phyloP scores from a whole-genome alignment of 805 yeast genomes.

The Novakomyces olei region DNA sequence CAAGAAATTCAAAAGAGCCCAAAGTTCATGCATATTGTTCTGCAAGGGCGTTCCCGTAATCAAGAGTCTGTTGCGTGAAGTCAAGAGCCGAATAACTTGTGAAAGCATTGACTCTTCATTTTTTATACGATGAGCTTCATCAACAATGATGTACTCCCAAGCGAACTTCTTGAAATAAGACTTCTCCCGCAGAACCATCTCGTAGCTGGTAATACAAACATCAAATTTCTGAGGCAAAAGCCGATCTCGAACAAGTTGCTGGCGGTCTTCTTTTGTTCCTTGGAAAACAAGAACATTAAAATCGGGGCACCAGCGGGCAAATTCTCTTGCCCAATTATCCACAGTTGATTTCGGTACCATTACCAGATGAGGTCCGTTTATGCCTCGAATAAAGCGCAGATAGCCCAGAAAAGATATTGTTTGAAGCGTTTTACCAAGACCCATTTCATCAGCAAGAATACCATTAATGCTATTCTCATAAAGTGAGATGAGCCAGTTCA shows the following conservation, averaged over 20 bases:
- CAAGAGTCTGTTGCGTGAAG: constrained; percentile 60
- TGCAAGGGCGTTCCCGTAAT: constrained; percentile 95
- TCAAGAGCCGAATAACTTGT: constrained; percentile 74
- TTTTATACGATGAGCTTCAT: constrained; percentile 85
- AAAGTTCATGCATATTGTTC: constrained; percentile 80
- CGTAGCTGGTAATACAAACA: constrained; percentile 76
- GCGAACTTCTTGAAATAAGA: constrained; percentile 52
- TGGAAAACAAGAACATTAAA: constrained; percentile 61
- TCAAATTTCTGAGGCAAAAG: constrained; percentile 63
- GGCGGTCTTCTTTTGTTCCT: constrained; percentile 71
- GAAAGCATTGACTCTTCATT: constrained; percentile 83
- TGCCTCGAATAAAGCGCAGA: constrained; percentile 38
- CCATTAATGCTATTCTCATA: constrained; percentile 67
- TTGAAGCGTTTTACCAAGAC: constrained; percentile 89
- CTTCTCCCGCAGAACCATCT: constrained; percentile 81
- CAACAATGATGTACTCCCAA: constrained; percentile 66
- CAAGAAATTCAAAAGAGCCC: constrained; percentile 69
- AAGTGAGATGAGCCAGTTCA: constrained; percentile 73
- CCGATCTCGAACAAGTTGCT: constrained; percentile 27
- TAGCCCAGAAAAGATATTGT: constrained; percentile 81
- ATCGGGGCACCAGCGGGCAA: constrained; percentile 63
- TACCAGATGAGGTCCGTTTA: constrained; percentile 65
- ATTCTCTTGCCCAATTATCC: constrained; percentile 94
- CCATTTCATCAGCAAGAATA: constrained; percentile 97
- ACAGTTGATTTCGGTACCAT: constrained; percentile 92